A percentile compares a stretch with the other conserved stretches of the same genome.
Conservation (phyloP, 495 filamentous ascomycete genomes). For the Bombardia bombarda region DNA sequence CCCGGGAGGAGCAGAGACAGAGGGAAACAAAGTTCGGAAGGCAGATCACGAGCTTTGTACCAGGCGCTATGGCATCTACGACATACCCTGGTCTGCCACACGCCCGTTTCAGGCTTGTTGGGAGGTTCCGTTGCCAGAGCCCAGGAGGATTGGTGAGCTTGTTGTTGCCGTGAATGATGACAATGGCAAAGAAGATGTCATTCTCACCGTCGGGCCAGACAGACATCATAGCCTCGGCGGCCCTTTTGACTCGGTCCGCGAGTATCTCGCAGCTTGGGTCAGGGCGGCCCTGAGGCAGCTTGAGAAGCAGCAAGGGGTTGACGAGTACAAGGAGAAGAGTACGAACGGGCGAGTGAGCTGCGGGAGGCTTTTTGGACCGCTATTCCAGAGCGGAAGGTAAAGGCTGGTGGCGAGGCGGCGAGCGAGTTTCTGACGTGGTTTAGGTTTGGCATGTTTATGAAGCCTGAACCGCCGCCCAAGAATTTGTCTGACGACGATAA, state of each 20-base stretch:
- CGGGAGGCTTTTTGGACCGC: slow-evolving; percentile 1
- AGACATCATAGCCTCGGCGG: slow-evolving; percentile 6
- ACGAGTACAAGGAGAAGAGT: slow-evolving; percentile 14
- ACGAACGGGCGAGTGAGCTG: slow-evolving; percentile 1
- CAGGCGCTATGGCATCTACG: neutral
- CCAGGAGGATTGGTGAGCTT: neutral
- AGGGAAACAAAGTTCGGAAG: neutral
- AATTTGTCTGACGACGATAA: neutral
- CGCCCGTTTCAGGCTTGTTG: slow-evolving; percentile 2
- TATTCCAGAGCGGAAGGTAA: slow-evolving; percentile 1
- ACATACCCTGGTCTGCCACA: neutral
- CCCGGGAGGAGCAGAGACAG: neutral
- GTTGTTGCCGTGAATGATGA: neutral
- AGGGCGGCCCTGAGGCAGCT: slow-evolving; percentile 6
- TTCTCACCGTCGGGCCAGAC: slow-evolving; percentile 1
- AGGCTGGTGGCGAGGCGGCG: neutral
- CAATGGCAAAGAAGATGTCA: no score
- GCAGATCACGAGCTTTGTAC: slow-evolving; percentile 2
- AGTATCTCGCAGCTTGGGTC: slow-evolving; percentile 13
- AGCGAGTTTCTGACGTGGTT: neutral
- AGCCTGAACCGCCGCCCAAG: slow-evolving; percentile 1
- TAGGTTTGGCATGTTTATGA: neutral
- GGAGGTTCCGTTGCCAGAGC: neutral
- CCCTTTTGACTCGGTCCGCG: slow-evolving; percentile 9
- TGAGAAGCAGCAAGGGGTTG: slow-evolving; percentile 15